A percentile compares a stretch with the other conserved stretches of the same genome.
Evolutionary conservation across 139 green algal species (phyloP).

Genomic region (Tetraselmis chui): DNA sequence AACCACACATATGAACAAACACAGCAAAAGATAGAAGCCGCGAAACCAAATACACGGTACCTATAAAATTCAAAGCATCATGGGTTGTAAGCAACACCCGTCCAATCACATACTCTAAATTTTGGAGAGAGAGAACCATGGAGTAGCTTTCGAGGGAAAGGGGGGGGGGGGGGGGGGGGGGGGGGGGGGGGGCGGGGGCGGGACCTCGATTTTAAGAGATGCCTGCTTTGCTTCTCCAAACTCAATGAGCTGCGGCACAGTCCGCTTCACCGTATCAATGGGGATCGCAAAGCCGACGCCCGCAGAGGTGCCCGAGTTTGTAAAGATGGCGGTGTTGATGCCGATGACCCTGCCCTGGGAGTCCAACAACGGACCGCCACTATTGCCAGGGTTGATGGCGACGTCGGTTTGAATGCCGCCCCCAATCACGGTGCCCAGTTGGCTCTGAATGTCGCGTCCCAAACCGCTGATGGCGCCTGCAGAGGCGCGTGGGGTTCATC

Average conservation of each 20-base stretch:
- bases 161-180: too few species aligned
- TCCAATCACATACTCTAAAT: too few species aligned
- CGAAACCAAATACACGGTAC: too few species aligned
- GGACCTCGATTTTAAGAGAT: conserved; percentile 19
- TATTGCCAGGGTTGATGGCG: conserved; percentile 10
- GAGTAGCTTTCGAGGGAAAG: too few species aligned
- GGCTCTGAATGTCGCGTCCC: conserved; percentile 22
- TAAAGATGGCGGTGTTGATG: conserved; percentile 10
- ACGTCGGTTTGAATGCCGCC: conserved; percentile 5
- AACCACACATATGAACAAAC: too few species aligned
- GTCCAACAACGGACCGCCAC: conserved; percentile 2
- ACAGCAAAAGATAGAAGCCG: too few species aligned
- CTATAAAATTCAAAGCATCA: too few species aligned
- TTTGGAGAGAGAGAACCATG: too few species aligned
- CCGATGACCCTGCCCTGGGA: not conserved
- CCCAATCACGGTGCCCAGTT: conserved; percentile 22
- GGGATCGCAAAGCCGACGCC: conserved; percentile 11
- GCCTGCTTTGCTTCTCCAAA: conserved; percentile 4
- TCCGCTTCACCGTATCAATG: not conserved
- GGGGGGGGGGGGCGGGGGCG: too few species aligned
- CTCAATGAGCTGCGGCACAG: not conserved
- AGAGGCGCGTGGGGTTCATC: too few species aligned
- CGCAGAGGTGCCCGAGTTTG: not conserved
- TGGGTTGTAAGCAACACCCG: too few species aligned
- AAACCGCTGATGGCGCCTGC: conserved; percentile 46